phyloP scores from a whole-genome alignment of 2,329 filamentous ascomycete species.

The Cladophialophora carrionii region DNA sequence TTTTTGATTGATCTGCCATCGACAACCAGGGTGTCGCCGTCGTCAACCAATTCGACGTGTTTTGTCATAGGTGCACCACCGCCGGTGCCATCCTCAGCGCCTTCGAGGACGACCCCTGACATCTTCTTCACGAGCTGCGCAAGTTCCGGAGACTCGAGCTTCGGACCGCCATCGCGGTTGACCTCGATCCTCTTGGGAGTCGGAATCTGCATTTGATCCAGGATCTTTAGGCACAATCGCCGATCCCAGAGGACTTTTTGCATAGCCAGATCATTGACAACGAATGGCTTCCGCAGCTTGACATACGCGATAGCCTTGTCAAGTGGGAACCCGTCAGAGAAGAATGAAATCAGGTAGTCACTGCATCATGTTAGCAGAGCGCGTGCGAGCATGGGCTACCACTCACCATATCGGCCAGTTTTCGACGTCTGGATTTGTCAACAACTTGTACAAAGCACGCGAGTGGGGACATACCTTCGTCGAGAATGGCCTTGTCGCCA shows the following conservation, averaged over 20 bases:
- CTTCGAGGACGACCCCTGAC: conserved; percentile 75
- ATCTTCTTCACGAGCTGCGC: conserved; percentile 77
- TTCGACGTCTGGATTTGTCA: conserved; percentile 67
- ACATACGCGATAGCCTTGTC: conserved; percentile 97
- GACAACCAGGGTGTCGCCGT: conserved; percentile 83
- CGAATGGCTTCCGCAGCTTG: conserved; percentile 89
- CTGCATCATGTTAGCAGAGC: conserved; percentile 16
- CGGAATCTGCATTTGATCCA: conserved; percentile 86
- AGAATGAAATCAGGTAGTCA: conserved; percentile 97
- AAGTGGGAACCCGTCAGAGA: conserved; percentile 93
- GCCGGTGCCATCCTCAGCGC: conserved; percentile 68
- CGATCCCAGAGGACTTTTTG: conserved; percentile 97
- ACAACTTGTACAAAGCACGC: conserved; percentile 15
- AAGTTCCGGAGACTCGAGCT: conserved; percentile 75
- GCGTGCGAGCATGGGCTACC: conserved; percentile 9
- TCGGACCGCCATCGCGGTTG: conserved; percentile 87
- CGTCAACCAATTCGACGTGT: conserved; percentile 82
- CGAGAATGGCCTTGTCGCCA: conserved; percentile 96
- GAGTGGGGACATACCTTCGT: conserved; percentile 66
- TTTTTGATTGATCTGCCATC: conserved; percentile 82
- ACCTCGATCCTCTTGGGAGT: conserved; percentile 89
- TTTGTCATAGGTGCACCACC: conserved; percentile 61
- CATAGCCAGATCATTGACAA: conserved; percentile 96
- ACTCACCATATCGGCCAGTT: conserved; percentile 87
- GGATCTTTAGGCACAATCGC: conserved; percentile 80